Evolutionary conservation across 2,329 filamentous ascomycete species (phyloP).

Genomic region (Fusarium falciforme): DNA sequence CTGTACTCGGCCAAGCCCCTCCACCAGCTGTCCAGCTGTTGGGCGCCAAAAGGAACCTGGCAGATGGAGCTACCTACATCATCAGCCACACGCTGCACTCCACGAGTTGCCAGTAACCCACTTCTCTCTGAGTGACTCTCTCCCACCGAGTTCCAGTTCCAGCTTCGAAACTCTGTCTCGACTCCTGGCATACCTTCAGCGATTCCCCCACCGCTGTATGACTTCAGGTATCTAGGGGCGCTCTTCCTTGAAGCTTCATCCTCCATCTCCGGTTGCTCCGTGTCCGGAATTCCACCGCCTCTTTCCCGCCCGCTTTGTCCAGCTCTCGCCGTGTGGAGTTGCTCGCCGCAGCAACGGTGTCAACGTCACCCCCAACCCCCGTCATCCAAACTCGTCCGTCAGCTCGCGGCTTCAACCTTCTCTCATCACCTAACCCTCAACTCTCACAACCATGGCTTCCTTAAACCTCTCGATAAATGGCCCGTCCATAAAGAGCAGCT

Average conservation of each 20-base stretch:
- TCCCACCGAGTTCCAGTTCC: conserved; percentile 22
- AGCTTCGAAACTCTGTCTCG: conserved; percentile 30
- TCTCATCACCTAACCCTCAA: conserved; percentile 28
- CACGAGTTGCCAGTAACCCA: conserved; percentile 13
- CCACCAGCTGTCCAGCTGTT: not conserved
- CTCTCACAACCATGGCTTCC: conserved; percentile 72
- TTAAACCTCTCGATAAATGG: conserved; percentile 84
- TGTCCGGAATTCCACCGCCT: conserved; percentile 26
- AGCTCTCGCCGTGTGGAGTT: conserved; percentile 41
- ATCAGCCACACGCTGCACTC: conserved; percentile 43
- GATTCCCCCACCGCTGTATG: conserved; percentile 18
- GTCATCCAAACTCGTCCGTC: conserved; percentile 33
- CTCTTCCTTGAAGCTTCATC: conserved; percentile 2
- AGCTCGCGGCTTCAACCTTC: conserved; percentile 37
- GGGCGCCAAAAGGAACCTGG: conserved; percentile 1
- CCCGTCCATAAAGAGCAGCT: conserved; percentile 86
- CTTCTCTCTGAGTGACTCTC: not conserved
- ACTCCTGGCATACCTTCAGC: conserved; percentile 23
- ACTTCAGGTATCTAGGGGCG: conserved; percentile 18
- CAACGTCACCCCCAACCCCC: conserved; percentile 44
- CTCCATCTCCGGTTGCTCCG: conserved; percentile 19
- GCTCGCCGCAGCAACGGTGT: conserved; percentile 44
- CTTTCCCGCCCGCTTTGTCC: conserved; percentile 10
- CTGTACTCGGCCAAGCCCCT: not conserved
- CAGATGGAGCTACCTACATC: conserved; percentile 40